Base-by-base conservation (phyloP, 1,139 yeast genomes). In the Arxiozyma heterogenica region DNA sequence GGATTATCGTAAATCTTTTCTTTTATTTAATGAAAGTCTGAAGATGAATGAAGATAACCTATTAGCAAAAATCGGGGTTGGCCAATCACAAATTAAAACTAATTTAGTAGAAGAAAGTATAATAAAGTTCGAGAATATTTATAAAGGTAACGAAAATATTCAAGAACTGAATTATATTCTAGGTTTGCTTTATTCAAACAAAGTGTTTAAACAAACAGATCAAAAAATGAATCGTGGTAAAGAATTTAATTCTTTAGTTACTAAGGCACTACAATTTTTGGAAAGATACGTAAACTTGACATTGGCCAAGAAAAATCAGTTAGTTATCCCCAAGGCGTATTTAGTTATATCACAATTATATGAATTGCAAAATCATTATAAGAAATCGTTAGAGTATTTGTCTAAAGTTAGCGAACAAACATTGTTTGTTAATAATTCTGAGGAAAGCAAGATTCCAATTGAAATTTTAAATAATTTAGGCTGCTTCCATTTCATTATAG, bases 381-480 rank as follows among this genome's bases (percentile, higher is more conserved):
- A 76, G 18, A 83, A 80, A 62, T 77, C 90, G 0, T 73, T 84
- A 59, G 77, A 75, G 41, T 82, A 76, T 63, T 72, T 85, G 54
- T 70, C 75, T 51, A 81, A 79, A 61, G 86, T 86, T 2, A 76
- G 81, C 41, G 86, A 84, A 51, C 71, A 72, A 50, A 57, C 72
- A 75, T 68, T 64, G 12, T 66, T 75, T 60, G 67, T 72, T 57
- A 72, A 78, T 18, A 72, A 72, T 41, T 71, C 71, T 57, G 73
- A 77, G 17, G 72, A 73, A 41, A 72, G 71, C 47, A 75, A 75
- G 30, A 78, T 84, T 2, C 87, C 91, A 1, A 74, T 84, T 54
- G 88, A 85, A 61, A 73, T 90, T 22, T 77, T 83, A 64, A 91
- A 90, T 68, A 93, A 93, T 63, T 75, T 90, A 61, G 98, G 95